Evolutionary conservation across 2,329 filamentous ascomycete species (phyloP).

Genomic region (Verticillium nonalfalfae): DNA sequence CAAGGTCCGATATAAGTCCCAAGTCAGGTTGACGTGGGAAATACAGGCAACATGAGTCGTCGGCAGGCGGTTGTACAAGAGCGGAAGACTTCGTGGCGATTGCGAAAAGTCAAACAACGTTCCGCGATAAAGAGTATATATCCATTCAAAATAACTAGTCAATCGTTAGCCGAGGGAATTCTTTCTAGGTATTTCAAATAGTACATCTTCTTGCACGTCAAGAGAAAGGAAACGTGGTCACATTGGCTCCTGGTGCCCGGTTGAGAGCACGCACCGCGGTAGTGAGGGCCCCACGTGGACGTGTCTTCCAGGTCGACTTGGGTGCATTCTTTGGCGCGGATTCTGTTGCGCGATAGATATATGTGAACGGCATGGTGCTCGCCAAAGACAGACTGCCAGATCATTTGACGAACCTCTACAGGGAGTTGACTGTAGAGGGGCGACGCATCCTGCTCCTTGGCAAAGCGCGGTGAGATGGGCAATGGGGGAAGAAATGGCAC

Average conservation of each 20-base stretch:
- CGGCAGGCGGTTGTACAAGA: conserved; percentile 4
- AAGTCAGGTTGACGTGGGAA: conserved; percentile 5
- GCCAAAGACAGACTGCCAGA: conserved; percentile 10
- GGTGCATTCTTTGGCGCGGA: conserved; percentile 9
- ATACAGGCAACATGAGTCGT: conserved; percentile 2
- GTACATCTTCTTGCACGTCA: conserved; percentile 12
- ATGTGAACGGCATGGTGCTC: conserved; percentile 8
- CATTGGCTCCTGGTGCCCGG: neutral
- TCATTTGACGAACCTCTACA: conserved; percentile 10
- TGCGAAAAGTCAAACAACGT: conserved; percentile 12
- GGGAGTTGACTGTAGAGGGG: conserved; percentile 7
- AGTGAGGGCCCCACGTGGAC: neutral
- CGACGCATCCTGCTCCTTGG: conserved; percentile 9
- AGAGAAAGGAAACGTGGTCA: conserved; percentile 6
- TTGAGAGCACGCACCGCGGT: neutral
- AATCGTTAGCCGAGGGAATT: conserved; percentile 5
- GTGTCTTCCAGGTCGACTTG: neutral
- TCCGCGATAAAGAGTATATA: conserved; percentile 8
- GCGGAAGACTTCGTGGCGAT: neutral
- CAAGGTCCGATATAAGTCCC: conserved; percentile 1
- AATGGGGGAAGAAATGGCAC: conserved; percentile 9
- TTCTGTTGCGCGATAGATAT: conserved; percentile 1
- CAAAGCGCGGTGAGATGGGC: conserved; percentile 11
- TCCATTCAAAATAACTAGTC: conserved; percentile 11
- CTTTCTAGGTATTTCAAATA: neutral